These are phyloP conservation scores for Exobasidium rhododendri DNA, from an alignment of 1,284 basidiomycete species.

Conservation along the genomic window DNA sequence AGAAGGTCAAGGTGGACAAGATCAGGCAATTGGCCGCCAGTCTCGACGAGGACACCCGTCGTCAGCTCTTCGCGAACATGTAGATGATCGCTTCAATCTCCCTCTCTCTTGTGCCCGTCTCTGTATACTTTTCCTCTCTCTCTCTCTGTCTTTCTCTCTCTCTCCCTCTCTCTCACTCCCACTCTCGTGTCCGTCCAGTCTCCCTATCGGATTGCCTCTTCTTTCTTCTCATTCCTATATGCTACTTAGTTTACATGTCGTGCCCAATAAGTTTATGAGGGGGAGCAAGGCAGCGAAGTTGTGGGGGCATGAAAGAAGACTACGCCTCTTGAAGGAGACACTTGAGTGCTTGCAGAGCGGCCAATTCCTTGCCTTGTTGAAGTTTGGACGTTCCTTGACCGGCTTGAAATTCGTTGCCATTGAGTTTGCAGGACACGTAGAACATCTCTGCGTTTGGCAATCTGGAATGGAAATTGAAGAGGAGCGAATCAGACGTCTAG, in stretches of 20 bases:
- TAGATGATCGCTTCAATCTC: neutral
- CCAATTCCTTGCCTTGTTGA: neutral
- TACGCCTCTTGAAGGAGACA: neutral
- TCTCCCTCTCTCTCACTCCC: too few species aligned
- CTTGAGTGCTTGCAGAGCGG: neutral
- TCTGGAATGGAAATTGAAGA: too few species aligned
- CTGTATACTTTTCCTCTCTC: neutral
- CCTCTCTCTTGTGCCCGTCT: neutral
- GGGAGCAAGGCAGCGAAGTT: too few species aligned
- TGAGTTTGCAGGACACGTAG: neutral
- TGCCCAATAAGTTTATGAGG: too few species aligned
- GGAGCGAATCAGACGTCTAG: too few species aligned
- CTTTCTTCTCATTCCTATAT: too few species aligned
- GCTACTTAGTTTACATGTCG: too few species aligned
- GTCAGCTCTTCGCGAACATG: conserved; percentile 12
- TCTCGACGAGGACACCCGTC: conserved; percentile 11
- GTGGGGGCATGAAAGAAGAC: neutral
- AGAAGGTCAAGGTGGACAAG: neutral
- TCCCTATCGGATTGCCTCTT: too few species aligned
- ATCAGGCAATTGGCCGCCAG: conserved; percentile 8
- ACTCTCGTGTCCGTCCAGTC: too few species aligned
- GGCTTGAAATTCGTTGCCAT: neutral
- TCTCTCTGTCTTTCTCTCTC: too few species aligned
- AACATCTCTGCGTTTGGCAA: neutral
- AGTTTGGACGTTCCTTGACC: neutral